Evolutionary conservation across 2,329 filamentous ascomycete species (phyloP).

Genomic region (Malbranchea zuffiana): DNA sequence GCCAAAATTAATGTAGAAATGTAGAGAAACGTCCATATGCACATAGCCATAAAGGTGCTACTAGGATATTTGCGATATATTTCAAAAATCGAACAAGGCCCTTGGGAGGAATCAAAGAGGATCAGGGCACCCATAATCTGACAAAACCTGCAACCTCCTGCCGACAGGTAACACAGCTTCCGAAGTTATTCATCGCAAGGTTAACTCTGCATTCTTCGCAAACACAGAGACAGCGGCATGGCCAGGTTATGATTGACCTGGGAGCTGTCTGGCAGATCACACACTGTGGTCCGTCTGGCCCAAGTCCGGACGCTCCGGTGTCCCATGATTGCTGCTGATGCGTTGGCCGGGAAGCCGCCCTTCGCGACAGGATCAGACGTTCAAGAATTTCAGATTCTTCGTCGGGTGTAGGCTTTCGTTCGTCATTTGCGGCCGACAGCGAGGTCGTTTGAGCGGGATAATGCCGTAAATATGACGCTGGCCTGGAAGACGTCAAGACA

Average conservation of each 20-base stretch:
- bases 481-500: constrained; percentile 47
- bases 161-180: constrained; percentile 89
- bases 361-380: constrained; percentile 46
- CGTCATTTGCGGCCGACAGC: constrained; percentile 15
- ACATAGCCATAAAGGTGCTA: no score
- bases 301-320: constrained; percentile 61
- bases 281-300: constrained; percentile 67
- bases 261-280: constrained; percentile 86
- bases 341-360: constrained; percentile 24
- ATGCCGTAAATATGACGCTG: constrained; percentile 10
- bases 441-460: background rate
- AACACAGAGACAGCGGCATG: constrained; percentile 83
- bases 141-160: constrained; percentile 82
- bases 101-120: no score
- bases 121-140: constrained; percentile 70
- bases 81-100: no score
- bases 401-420: constrained; percentile 31
- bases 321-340: constrained; percentile 45
- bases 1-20: no score
- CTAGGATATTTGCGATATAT: no score
- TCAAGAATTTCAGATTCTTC: constrained; percentile 51
- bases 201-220: constrained; percentile 93
- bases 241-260: constrained; percentile 87
- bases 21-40: no score
- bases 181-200: constrained; percentile 92